These are phyloP conservation scores for Trichomonascus vanleenenianus DNA, from an alignment of 805 yeast species.

Conservation along the genomic window DNA sequence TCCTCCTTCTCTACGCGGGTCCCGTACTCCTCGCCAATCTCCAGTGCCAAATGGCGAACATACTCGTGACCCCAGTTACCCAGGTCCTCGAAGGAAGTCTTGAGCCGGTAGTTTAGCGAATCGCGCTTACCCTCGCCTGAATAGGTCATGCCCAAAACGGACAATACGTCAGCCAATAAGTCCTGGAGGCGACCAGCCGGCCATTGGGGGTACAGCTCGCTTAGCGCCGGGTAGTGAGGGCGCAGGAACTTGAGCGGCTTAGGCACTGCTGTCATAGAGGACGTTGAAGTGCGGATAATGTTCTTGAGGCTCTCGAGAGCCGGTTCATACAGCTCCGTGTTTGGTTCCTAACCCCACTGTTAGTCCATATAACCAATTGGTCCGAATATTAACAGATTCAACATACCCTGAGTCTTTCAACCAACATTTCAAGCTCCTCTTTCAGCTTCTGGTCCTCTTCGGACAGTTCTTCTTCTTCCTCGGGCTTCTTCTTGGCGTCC, in stretches of 20 bases:
- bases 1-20: constrained; percentile 21
- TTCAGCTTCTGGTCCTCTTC: constrained; percentile 91
- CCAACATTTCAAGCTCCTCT: constrained; percentile 77
- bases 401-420: constrained; percentile 63
- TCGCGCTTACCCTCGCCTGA: constrained; percentile 75
- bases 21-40: constrained; percentile 78
- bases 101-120: constrained; percentile 69
- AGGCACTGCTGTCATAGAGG: constrained; percentile 99
- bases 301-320: constrained; percentile 66
- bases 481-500: constrained; percentile 23
- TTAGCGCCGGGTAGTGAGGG: constrained; percentile 71
- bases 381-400: too few relatives aligned
- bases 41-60: constrained; percentile 89
- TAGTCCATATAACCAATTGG: too few relatives aligned
- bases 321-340: constrained; percentile 41
- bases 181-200: constrained; percentile 35
- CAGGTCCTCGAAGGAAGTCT: constrained; percentile 47
- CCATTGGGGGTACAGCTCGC: constrained; percentile 64
- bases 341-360: constrained; percentile 23
- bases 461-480: constrained; percentile 72
- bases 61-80: constrained; percentile 98
- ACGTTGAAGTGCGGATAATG: constrained; percentile 83
- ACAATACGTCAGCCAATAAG: constrained; percentile 76
- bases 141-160: constrained; percentile 92
- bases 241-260: constrained; percentile 93